These are phyloP conservation scores for Colletotrichum horii DNA, from an alignment of 2,329 filamentous ascomycete genomes.

Conservation along the genomic window DNA sequence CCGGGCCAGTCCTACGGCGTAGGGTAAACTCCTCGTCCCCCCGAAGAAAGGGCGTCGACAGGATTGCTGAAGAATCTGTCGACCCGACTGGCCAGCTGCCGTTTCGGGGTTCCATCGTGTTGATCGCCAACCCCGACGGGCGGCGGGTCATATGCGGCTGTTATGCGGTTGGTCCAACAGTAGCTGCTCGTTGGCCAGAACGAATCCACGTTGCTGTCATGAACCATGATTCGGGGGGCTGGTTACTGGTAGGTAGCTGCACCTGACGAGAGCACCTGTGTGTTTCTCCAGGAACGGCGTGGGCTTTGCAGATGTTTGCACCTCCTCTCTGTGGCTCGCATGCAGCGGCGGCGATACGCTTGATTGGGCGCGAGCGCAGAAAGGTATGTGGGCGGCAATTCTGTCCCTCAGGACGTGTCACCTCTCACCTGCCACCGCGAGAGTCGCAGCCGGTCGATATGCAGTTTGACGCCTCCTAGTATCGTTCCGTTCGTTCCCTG, in stretches of 20 bases:
- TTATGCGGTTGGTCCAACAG: slow-evolving; percentile 14
- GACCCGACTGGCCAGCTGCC: slow-evolving; percentile 11
- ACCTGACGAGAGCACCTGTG: slow-evolving; percentile 1
- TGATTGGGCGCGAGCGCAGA: not conserved
- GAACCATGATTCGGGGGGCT: not conserved
- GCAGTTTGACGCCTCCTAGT: not conserved
- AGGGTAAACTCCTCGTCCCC: not conserved
- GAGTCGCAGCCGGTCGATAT: slow-evolving; percentile 4
- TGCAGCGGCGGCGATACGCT: not conserved
- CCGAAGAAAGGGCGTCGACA: not conserved
- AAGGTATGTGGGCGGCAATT: not conserved
- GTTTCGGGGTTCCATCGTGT: slow-evolving; percentile 1
- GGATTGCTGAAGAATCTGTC: slow-evolving; percentile 6
- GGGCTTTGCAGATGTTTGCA: not conserved
- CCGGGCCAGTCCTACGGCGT: not conserved
- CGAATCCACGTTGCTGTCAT: slow-evolving; percentile 1
- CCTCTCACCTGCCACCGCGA: slow-evolving; percentile 3
- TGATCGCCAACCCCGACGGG: slow-evolving; percentile 5
- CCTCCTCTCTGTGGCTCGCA: not conserved
- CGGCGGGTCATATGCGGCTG: slow-evolving; percentile 16
- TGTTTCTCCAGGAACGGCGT: slow-evolving; percentile 1
- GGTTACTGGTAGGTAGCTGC: not conserved
- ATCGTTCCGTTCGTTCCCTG: not conserved
- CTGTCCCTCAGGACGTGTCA: slow-evolving; percentile 4
- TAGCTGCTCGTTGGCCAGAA: slow-evolving; percentile 2